Base-by-base conservation (phyloP, 352 stramenopile genomes). In the Globisporangium yorkense region DNA sequence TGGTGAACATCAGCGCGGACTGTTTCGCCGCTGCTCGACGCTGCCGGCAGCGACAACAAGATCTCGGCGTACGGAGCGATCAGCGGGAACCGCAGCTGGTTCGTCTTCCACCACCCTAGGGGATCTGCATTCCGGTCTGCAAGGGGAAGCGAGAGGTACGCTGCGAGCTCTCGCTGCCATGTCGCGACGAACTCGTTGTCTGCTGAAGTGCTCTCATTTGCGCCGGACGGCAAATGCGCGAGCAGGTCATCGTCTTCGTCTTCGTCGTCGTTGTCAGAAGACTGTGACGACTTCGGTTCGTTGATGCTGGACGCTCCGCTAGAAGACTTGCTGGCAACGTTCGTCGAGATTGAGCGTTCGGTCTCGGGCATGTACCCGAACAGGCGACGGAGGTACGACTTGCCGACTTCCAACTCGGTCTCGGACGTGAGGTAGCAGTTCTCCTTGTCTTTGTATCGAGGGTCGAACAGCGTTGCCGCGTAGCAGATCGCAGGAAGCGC, bases 381-480 rank as follows among this genome's bases (percentile, higher is more conserved):
- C 48, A 89, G 56, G 3, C 67, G 75, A 41, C 77, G 76, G 3
- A 92, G 56, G 53, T 77, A 86, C 39, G 68, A 61, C 54, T 86
- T 82, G 10, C 77, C 83, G 29, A 75, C 51, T 5, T 77, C 72
- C 24, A 71, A 80, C 43, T 88, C 77, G n/a, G 69, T 40, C 57
- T 79, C 81, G 9, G 70, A 65, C 5, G 67, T 71, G 46, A 89
- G 46, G 65, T 89, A 92, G 61, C 83, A 92, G 54, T 84, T 89
- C 50, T 88, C 80, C 33, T 77, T 81, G 51, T 89, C 78, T 59
- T 92, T 92, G 69, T 92, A 92, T 5, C 83, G 79, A 37, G 83
- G 83, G 27, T 92, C 83, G 12, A 92, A 75, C 29, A 92, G 65
- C 18, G 83, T 90, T 10, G 83, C 80, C 3, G 83, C 83, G 44